Evolutionary conservation across 192 early-diverging fungal species (phyloP), one percentile per base, ranked within the genome.

Genomic region (Rhizoclosmatium globosum): DNA sequence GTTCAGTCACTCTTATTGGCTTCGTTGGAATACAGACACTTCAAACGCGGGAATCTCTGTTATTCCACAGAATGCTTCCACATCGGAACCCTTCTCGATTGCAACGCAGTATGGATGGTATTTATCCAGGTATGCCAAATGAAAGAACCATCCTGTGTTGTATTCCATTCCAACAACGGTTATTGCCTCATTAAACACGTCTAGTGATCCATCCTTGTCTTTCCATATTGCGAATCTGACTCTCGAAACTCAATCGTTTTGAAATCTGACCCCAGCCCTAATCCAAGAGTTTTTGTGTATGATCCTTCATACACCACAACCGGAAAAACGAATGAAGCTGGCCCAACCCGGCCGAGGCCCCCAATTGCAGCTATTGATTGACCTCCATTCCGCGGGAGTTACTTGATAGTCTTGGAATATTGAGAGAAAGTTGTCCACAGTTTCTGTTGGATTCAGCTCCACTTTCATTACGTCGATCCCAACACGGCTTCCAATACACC

Each of bases 221-320:
- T 67, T 53, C 75, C 75, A 77, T 38, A 64, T 31, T 2, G 2
- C 17, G 50, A 17, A 53, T 65, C 38, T 53, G 23, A 9, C 46
- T 50, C 31, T 31, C 13, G 31, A 44, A 77, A 66, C 38, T 77
- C 64, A 7, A 77, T 23, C 38, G 62, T 77, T 53, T 41, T 38
- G n/a, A 77, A 65, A 68, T 77, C 75, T 44, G 68, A 23, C 47
- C 41, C 43, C 17, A 77, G 44, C 17, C 75, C 75, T n/a, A 77
- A 38, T 42, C 75, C 75, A 19, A 77, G 11, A 13, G 62, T 47
- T 43, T 77, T 77, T 9, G 64, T 68, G 48, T 77, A 77, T 39
- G 42, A 41, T 45, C 75, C 62, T 77, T 77, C 65, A 77, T 11
- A n/a, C 64, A 65, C 75, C 75, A 77, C 23, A 77, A 45, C 11